phyloP scores from a whole-genome alignment of 768 basidiomycete species.

The Kwoniella europaea region DNA sequence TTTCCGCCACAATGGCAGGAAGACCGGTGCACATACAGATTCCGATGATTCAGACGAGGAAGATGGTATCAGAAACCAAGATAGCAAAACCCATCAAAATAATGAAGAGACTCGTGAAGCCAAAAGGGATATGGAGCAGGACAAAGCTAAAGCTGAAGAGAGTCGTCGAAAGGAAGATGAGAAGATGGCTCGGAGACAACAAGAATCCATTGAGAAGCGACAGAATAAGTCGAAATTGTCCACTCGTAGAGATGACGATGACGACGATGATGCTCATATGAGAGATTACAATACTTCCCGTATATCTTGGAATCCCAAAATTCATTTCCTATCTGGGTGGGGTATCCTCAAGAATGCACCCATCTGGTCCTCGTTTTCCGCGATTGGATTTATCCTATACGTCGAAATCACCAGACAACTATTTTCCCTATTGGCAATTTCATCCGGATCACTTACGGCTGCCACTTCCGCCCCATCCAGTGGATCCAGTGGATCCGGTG shows the following conservation, averaged over 20 bases:
- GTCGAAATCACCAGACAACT: conserved; percentile 22
- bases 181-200: not conserved
- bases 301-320: not conserved
- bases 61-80: not conserved
- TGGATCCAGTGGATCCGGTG: not conserved
- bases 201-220: not conserved
- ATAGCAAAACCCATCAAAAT: not conserved
- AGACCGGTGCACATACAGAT: not conserved
- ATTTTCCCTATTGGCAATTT: conserved; percentile 10
- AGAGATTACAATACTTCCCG: not conserved
- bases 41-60: not conserved
- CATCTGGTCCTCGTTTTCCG: conserved; percentile 12
- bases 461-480: not conserved
- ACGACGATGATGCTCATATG: not conserved
- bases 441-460: conserved; percentile 11
- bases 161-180: conserved; percentile 2
- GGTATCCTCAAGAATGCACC: conserved; percentile 17
- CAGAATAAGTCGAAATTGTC: not conserved
- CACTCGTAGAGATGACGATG: not conserved
- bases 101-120: not conserved
- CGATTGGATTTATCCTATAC: conserved; percentile 4
- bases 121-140: not conserved
- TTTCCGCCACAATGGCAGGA: not conserved
- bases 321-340: not conserved
- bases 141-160: not conserved